A percentile compares a stretch with the other conserved stretches of the same genome.
Conservation (phyloP, 2,329 filamentous ascomycete species). For the Aspergillus sp. region DNA sequence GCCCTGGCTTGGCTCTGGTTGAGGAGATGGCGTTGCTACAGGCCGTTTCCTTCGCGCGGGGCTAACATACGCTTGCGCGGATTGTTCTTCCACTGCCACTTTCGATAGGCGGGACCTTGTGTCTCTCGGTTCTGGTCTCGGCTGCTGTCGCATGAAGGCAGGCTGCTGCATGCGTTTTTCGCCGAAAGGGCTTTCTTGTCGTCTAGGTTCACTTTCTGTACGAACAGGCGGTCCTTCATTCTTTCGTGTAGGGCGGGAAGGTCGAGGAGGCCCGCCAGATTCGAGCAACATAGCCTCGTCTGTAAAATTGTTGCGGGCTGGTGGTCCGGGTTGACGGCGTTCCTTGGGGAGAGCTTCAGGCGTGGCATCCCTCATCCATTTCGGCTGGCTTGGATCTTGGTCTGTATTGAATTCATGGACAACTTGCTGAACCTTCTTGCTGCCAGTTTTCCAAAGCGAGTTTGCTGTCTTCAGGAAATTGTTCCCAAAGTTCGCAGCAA, state of each 20-base stretch:
- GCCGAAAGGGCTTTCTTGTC: conserved; percentile 21
- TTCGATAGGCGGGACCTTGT: conserved; percentile 66
- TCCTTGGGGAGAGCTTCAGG: conserved; percentile 24
- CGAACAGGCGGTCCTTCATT: conserved; percentile 22
- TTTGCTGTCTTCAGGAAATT: conserved; percentile 92
- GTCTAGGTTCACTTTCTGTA: conserved; percentile 20
- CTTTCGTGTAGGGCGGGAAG: conserved; percentile 25
- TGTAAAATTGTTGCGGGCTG: conserved; percentile 45
- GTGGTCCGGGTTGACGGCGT: conserved; percentile 21
- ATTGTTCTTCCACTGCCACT: conserved; percentile 75
- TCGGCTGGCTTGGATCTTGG: conserved; percentile 77
- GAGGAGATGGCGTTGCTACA: conserved; percentile 41
- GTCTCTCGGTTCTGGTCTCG: conserved; percentile 43
- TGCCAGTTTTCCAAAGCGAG: conserved; percentile 89
- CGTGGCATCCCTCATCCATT: conserved; percentile 83
- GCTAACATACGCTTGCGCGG: conserved; percentile 81
- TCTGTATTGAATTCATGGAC: conserved; percentile 79
- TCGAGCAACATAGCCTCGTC: conserved; percentile 55
- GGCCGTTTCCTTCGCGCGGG: conserved; percentile 73
- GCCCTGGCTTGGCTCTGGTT: conserved; percentile 47
- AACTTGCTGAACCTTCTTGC: conserved; percentile 89
- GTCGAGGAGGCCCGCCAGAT: conserved; percentile 24
- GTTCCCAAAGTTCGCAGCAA: conserved; percentile 77
- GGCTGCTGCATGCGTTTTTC: conserved; percentile 30
- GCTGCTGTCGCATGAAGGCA: conserved; percentile 59